Evolutionary conservation across 768 basidiomycete genomes (phyloP), one percentile per base, ranked within the genome.

Genomic region (button mushroom (Agaricus bisporus)): DNA sequence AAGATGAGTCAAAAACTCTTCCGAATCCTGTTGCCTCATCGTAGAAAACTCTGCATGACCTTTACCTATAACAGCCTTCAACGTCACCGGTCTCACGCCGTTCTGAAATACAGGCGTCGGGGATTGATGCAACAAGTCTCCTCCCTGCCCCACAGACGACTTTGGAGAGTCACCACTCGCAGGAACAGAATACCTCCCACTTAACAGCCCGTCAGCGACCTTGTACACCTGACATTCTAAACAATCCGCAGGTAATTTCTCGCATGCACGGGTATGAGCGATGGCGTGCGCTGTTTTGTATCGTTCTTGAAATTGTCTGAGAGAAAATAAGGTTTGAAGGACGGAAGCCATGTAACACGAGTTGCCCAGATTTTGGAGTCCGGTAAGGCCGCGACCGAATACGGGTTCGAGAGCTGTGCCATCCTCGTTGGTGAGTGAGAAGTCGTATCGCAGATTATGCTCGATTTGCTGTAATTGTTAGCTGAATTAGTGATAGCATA

Each of bases 321-420:
- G 78, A 2, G 92, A 74, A 72, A 97, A 95, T 1, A 98, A 59
- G 0, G 83, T 80, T 69, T 98, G 95, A 0, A 98, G 68, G 10
- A 92, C 86, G 0, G 94, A 97, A 1, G 95, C 91, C 85, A 99
- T 95, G 72, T 99, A 99, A 68, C 95, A 99, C 65, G 94, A 93
- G 68, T 98, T 98, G 1, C 95, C 97, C 1, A 99, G 79, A 66
- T 99, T 98, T 20, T 83, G 73, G 0, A 98, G 72, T 1, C 97
- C 97, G 0, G 95, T 98, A 26, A 95, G 66, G 1, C 91, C 91
- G 3, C 87, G 81, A 0, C 97, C 97, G 64, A 88, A 94, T 10
- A 98, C 72, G 1, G 94, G 94, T 58, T 91, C 82, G 5, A 98
- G 74, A 1, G 92, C 88, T 28, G 87, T 85, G 1, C 95, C 95